Conservation (phyloP, 2,329 filamentous ascomycete species). For the Cladophialophora carrionii region DNA sequence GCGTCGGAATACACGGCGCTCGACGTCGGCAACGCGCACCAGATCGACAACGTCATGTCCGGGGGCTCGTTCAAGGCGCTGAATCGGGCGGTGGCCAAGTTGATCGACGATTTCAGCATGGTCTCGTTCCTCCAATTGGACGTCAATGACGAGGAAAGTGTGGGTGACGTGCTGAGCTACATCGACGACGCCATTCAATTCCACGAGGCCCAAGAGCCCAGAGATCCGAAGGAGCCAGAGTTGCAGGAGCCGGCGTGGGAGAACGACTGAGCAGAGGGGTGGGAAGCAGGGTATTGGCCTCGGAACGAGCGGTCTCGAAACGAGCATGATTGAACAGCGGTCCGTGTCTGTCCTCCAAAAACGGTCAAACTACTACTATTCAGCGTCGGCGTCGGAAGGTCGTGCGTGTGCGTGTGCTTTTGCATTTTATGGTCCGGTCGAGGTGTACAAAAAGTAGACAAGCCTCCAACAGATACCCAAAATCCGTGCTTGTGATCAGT, state of each 20-base stretch:
- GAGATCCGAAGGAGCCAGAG: slow-evolving; percentile 70
- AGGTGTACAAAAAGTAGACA: not conserved
- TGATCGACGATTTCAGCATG: slow-evolving; percentile 98
- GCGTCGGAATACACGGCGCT: slow-evolving; percentile 52
- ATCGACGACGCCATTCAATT: slow-evolving; percentile 94
- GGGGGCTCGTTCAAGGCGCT: slow-evolving; percentile 79
- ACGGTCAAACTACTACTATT: slow-evolving; percentile 18
- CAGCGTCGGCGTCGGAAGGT: slow-evolving; percentile 36
- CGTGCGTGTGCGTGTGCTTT: slow-evolving; percentile 19
- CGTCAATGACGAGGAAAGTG: slow-evolving; percentile 87
- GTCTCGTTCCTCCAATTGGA: slow-evolving; percentile 92
- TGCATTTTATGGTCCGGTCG: not conserved
- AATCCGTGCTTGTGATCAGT: not conserved
- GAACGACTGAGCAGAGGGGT: slow-evolving; percentile 40
- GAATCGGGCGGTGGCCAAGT: slow-evolving; percentile 82
- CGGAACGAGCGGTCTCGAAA: no score
- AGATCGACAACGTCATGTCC: slow-evolving; percentile 72
- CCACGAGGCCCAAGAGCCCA: slow-evolving; percentile 89
- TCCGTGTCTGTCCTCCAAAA: not conserved
- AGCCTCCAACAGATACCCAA: slow-evolving; percentile 15
- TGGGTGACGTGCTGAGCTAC: slow-evolving; percentile 80
- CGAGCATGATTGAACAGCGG: not conserved
- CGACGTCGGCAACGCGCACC: slow-evolving; percentile 55
- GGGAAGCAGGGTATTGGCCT: not conserved
- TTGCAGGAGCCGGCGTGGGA: slow-evolving; percentile 58